Conservation (phyloP, 2,329 filamentous ascomycete species). For the Falciphora oryzae region DNA sequence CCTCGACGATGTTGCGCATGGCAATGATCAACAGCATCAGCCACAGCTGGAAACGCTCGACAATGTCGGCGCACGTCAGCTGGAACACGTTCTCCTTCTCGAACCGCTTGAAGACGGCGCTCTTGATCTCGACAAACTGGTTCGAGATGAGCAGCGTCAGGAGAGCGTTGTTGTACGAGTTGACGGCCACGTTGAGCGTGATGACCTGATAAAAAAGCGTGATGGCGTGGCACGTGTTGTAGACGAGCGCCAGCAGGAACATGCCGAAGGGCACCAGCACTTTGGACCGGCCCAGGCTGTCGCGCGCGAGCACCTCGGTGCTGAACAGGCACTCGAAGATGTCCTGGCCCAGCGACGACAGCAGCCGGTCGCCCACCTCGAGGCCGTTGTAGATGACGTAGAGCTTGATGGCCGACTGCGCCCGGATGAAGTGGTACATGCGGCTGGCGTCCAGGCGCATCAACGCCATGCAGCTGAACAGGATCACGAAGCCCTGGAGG, state of each 20-base stretch:
- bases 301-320: constrained; percentile 82
- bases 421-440: constrained; percentile 97
- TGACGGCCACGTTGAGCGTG: constrained; percentile 94
- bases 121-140: constrained; percentile 98
- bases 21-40: constrained; percentile 96
- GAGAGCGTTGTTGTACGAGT: constrained; percentile 95
- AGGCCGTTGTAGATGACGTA: constrained; percentile 99
- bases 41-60: constrained; percentile 96
- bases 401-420: constrained; percentile 93
- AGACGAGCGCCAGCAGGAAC: constrained; percentile 78
- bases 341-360: constrained; percentile 90
- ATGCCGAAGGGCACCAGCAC: constrained; percentile 83
- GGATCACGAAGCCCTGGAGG: constrained; percentile 81
- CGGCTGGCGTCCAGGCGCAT: constrained; percentile 92
- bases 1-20: constrained; percentile 91
- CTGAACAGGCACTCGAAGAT: constrained; percentile 95
- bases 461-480: constrained; percentile 76
- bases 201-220: constrained; percentile 96
- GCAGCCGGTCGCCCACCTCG: constrained; percentile 83
- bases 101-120: constrained; percentile 96
- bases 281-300: constrained; percentile 76
- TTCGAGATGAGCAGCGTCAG: constrained; percentile 91
- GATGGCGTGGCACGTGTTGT: constrained; percentile 83
- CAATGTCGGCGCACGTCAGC: constrained; percentile 90
- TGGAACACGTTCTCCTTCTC: constrained; percentile 98